Conservation (phyloP, 2,329 filamentous ascomycete species). For the Trichoderma simmonsii region DNA sequence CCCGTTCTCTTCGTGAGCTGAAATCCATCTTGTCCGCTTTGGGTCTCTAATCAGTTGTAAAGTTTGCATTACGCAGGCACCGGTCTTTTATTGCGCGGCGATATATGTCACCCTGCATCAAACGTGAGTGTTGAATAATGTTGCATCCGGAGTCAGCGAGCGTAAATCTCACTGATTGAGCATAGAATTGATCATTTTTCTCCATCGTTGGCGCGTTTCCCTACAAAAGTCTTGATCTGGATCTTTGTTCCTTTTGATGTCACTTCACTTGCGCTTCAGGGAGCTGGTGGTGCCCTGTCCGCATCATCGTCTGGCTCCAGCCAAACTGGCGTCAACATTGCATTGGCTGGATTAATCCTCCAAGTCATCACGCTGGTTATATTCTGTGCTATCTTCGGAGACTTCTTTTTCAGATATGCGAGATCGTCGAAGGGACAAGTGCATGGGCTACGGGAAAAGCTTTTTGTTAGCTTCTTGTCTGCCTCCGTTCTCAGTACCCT, state of each 20-base stretch:
- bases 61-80: neutral
- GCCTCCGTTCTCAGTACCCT: neutral
- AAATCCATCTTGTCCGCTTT: neutral
- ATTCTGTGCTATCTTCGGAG: neutral
- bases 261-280: neutral
- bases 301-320: neutral
- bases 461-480: neutral
- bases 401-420: neutral
- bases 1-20: neutral
- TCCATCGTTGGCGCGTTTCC: neutral
- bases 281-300: neutral
- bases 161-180: neutral
- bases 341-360: neutral
- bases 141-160: neutral
- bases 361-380: neutral
- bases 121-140: neutral
- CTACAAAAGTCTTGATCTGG: neutral
- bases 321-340: neutral
- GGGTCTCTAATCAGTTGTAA: neutral
- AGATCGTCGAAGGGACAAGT: neutral
- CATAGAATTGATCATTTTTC: neutral
- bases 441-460: neutral
- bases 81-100: neutral
- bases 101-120: neutral
- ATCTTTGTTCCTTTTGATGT: neutral